These are phyloP conservation scores for Cadophora malorum DNA, from an alignment of 2,329 filamentous ascomycete genomes.

Conservation along the genomic window DNA sequence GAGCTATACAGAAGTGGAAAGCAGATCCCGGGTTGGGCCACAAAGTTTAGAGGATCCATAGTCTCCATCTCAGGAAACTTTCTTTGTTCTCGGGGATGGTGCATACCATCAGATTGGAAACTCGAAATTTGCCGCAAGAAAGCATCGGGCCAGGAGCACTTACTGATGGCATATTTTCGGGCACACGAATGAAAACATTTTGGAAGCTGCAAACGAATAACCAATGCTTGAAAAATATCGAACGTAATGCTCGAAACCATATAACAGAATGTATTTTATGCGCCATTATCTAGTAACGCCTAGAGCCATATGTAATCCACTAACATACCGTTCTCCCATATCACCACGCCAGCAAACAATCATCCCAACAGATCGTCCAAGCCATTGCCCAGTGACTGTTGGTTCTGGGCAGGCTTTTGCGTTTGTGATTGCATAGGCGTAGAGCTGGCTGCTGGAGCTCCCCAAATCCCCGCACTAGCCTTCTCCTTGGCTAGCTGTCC, in stretches of 20 bases:
- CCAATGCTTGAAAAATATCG: neutral
- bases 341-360: slow-evolving; percentile 17
- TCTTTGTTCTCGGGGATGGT: too few species aligned
- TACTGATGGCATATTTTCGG: neutral
- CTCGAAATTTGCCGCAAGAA: too few species aligned
- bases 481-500: slow-evolving; percentile 98
- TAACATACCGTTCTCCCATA: neutral
- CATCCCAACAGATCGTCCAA: slow-evolving; percentile 55
- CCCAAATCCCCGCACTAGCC: slow-evolving; percentile 94
- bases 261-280: slow-evolving; percentile 31
- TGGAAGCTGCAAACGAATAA: neutral
- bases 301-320: slow-evolving; percentile 15
- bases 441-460: slow-evolving; percentile 57
- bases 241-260: neutral
- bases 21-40: too few species aligned
- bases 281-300: slow-evolving; percentile 33
- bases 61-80: too few species aligned
- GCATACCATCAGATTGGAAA: too few species aligned
- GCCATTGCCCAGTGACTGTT: slow-evolving; percentile 47
- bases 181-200: neutral
- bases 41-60: too few species aligned
- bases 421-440: slow-evolving; percentile 31
- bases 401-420: slow-evolving; percentile 34
- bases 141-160: neutral
- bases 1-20: too few species aligned